phyloP scores from a whole-genome alignment of 768 basidiomycete species.

The Dentipellis sp. region DNA sequence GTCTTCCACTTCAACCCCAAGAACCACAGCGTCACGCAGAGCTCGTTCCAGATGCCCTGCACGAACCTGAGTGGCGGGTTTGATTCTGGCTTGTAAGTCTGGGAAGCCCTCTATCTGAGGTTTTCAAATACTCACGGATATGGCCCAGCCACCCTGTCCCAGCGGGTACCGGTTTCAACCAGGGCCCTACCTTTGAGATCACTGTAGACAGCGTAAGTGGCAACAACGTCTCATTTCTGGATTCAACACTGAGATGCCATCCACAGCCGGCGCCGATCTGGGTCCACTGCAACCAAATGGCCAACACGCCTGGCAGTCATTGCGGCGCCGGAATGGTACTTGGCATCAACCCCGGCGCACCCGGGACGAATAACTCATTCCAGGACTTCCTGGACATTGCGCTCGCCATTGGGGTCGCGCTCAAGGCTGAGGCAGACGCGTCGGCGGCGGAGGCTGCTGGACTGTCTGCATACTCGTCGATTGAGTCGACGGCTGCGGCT shows the following conservation, averaged over 20 bases:
- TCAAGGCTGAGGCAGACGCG: background rate
- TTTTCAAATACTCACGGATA: background rate
- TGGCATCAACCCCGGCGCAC: constrained; percentile 17
- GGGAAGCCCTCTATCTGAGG: background rate
- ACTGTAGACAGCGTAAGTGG: constrained; percentile 17
- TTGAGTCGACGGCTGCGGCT: too few species aligned
- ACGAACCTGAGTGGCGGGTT: constrained; percentile 14
- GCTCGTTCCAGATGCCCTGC: constrained; percentile 21
- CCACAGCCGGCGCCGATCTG: constrained; percentile 14
- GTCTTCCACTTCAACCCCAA: constrained; percentile 19
- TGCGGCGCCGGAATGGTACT: constrained; percentile 22
- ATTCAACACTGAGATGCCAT: background rate
- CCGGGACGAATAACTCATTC: constrained; percentile 1
- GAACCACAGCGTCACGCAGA: constrained; percentile 23
- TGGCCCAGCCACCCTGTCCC: constrained; percentile 17
- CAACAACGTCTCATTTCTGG: background rate
- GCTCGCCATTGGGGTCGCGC: background rate
- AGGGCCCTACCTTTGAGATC: constrained; percentile 13
- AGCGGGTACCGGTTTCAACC: background rate
- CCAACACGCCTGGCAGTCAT: constrained; percentile 6
- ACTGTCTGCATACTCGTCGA: too few species aligned
- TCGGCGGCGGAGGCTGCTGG: too few species aligned
- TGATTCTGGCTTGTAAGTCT: constrained; percentile 21
- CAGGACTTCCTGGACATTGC: constrained; percentile 1
- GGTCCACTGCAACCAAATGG: constrained; percentile 17